Evolutionary conservation across 164 flowering plant genomes (phyloP), one percentile per base, ranked within the genome.

Genomic region (Berberis thunbergii): DNA sequence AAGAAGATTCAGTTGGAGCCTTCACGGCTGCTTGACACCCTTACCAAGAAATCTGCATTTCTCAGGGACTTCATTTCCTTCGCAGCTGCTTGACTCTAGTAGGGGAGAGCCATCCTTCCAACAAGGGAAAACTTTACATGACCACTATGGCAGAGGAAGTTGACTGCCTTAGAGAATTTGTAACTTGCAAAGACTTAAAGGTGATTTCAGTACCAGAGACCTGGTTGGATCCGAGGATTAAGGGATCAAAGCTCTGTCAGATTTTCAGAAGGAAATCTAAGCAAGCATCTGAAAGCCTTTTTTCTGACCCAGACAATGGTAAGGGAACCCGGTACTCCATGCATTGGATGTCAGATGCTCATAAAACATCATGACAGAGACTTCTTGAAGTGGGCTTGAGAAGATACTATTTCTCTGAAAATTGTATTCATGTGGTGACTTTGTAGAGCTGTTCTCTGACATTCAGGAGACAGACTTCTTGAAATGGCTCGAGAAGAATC

Each of bases 21-120:
- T 43, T 88, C 90, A 43, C 80, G 83, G 63, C 74, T 88, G 59
- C 84, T 80, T 0, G 92, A 86, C 49, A 78, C 81, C n/a, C 82
- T 86, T 43, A 79, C 78, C 64, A 81, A 75, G 74, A 88, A 86
- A 69, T 71, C 88, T 0, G 82, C 90, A 0, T 86, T 82, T 64
- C 87, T 78, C 0, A 88, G 90, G 44, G 86, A 76, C 68, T 86
- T 84, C 72, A 78, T 83, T 11, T 86, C 88, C 59, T 77, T 72
- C 62, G 83, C 70, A 49, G 87, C 80, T 67, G 85, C 88, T 38
- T 86, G 89, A 81, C 78, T 86, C 54, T 88, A 63, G 81, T 88
- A 2, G 96, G 91, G 9, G 96, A 88, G 66, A 83, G 86, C 70
- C 86, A 88, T 64, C 96, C 91, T 7, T 86, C 86, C 74, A 80